A percentile compares a stretch with the other conserved stretches of the same genome.
These are phyloP conservation scores for Centella asiatica DNA, from an alignment of 129 eudicot genomes.

Conservation along the genomic window DNA sequence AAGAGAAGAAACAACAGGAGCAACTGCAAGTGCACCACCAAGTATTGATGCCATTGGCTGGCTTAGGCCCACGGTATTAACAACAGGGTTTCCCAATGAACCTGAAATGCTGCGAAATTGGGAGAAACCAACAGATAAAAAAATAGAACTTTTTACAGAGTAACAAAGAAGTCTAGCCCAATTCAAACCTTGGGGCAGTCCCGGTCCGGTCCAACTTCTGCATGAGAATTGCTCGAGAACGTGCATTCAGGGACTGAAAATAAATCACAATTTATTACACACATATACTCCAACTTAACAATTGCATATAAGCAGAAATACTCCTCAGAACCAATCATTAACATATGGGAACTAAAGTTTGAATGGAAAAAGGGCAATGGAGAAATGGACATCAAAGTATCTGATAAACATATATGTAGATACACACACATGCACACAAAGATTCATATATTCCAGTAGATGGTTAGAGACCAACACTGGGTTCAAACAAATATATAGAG, in stretches of 20 bases:
- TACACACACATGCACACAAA: too few relatives aligned
- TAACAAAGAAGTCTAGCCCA: neutral
- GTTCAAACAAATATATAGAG: too few relatives aligned
- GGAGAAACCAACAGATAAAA: constrained; percentile 5
- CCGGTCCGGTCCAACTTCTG: constrained; percentile 92
- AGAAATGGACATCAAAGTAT: too few relatives aligned
- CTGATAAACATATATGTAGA: too few relatives aligned
- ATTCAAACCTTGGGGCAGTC: constrained; percentile 45
- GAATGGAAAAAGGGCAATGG: too few relatives aligned
- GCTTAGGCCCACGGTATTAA: constrained; percentile 25
- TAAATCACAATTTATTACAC: neutral
- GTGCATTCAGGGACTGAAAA: constrained; percentile 76
- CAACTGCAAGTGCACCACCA: constrained; percentile 19
- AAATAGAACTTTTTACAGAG: neutral
- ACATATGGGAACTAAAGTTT: too few relatives aligned
- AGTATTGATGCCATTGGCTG: constrained; percentile 20
- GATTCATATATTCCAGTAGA: too few relatives aligned
- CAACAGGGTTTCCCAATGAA: constrained; percentile 36
- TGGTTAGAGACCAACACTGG: too few relatives aligned
- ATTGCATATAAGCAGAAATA: too few relatives aligned
- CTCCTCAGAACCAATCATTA: too few relatives aligned
- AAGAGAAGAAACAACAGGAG: constrained; percentile 17
- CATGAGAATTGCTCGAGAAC: constrained; percentile 85
- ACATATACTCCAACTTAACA: too few relatives aligned
- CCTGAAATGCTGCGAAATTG: constrained; percentile 44